Evolutionary conservation across 2,329 filamentous ascomycete genomes (phyloP).

Genomic region (Onygena corvina): DNA sequence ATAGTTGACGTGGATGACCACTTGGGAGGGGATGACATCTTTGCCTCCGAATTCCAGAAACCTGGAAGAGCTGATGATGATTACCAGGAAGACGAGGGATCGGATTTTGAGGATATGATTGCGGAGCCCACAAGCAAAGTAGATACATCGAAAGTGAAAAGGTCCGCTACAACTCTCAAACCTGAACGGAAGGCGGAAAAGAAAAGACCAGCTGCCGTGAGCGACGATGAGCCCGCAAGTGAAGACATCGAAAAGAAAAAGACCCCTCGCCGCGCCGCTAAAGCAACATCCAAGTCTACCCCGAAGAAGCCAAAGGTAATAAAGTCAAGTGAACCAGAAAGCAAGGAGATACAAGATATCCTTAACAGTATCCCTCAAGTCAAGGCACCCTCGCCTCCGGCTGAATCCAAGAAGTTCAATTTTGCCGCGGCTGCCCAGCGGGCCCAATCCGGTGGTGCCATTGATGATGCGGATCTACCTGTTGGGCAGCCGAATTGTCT

Average conservation of each 20-base stretch:
- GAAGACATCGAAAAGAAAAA: constrained; percentile 50
- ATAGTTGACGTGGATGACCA: constrained; percentile 54
- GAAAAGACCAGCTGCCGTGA: constrained; percentile 45
- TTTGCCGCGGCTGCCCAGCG: constrained; percentile 48
- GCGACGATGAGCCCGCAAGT: constrained; percentile 41
- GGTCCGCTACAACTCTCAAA: constrained; percentile 36
- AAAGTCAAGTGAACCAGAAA: constrained; percentile 55
- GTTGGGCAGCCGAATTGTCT: constrained; percentile 80
- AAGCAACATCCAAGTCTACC: constrained; percentile 19
- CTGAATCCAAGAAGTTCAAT: constrained; percentile 61
- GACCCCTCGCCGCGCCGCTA: constrained; percentile 4
- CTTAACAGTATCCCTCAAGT: constrained; percentile 78
- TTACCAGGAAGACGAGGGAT: constrained; percentile 51
- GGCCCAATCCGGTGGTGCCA: constrained; percentile 53
- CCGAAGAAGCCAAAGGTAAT: constrained; percentile 47
- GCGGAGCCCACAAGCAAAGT: constrained; percentile 48
- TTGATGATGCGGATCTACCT: constrained; percentile 60
- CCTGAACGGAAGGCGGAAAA: constrained; percentile 40
- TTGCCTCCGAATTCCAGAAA: constrained; percentile 58
- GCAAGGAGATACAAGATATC: constrained; percentile 65
- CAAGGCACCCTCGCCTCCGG: constrained; percentile 69
- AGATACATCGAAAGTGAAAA: constrained; percentile 42
- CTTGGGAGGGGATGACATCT: constrained; percentile 67
- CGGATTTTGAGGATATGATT: constrained; percentile 52
- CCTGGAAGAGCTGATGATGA: constrained; percentile 56